phyloP scores from a whole-genome alignment of 1,284 basidiomycete species.

The Rhodotorula sp. region DNA sequence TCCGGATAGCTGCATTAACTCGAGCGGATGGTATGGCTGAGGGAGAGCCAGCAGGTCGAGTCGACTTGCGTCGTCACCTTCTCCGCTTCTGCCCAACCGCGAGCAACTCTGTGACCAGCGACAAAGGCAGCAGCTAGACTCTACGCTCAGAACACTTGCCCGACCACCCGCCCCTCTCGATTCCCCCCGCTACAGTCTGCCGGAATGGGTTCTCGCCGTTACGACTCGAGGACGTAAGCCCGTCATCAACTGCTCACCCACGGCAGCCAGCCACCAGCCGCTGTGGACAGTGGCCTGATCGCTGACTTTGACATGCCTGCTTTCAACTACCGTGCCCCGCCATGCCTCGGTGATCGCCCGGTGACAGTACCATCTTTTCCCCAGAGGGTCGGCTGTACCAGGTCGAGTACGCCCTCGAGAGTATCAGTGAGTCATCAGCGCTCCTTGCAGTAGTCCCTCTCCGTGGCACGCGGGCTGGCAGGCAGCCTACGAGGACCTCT shows the following conservation, averaged over 20 bases:
- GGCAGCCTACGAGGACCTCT: too few relatives aligned
- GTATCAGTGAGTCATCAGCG: constrained; percentile 32
- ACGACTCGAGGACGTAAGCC: constrained; percentile 40
- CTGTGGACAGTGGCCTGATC: too few relatives aligned
- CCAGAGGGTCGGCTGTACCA: constrained; percentile 46
- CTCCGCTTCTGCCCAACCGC: neutral
- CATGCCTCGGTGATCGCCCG: neutral
- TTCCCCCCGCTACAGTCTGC: neutral
- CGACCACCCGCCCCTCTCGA: neutral
- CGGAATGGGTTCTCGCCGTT: constrained; percentile 35
- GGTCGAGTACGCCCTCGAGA: constrained; percentile 46
- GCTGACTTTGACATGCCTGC: too few relatives aligned
- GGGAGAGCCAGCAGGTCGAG: too few relatives aligned
- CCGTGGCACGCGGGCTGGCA: too few relatives aligned
- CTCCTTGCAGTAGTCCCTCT: too few relatives aligned
- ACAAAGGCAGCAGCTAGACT: too few relatives aligned
- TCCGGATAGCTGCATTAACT: too few relatives aligned
- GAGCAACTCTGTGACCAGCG: too few relatives aligned
- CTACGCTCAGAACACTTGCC: too few relatives aligned
- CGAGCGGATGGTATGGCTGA: too few relatives aligned
- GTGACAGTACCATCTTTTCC: constrained; percentile 42
- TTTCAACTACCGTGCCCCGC: neutral
- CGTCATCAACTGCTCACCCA: neutral
- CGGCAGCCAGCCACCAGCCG: neutral
- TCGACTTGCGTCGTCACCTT: neutral